These are phyloP conservation scores for Nannizzia gypsea DNA, from an alignment of 2,329 filamentous ascomycete species.

Conservation along the genomic window DNA sequence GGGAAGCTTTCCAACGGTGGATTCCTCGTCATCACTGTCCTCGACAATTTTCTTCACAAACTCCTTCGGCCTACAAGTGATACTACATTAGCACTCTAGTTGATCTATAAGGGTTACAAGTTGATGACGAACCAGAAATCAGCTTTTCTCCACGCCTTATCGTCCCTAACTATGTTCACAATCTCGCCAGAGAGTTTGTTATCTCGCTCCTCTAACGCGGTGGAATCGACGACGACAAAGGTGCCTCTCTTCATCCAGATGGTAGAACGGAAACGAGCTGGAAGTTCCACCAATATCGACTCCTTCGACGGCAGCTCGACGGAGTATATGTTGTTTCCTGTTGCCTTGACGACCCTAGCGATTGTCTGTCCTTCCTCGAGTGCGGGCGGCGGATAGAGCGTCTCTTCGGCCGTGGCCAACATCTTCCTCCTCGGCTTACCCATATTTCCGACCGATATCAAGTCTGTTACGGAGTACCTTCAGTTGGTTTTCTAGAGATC, in stretches of 20 bases:
- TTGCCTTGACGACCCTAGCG: conserved; percentile 65
- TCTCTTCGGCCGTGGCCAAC: conserved; percentile 64
- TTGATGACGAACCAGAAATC: conserved; percentile 59
- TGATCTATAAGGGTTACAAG: neutral
- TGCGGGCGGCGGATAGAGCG: conserved; percentile 47
- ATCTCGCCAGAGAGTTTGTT: conserved; percentile 82
- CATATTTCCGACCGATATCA: conserved; percentile 40
- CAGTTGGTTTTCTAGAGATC: neutral
- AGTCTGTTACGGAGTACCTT: too few species aligned
- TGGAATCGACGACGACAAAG: conserved; percentile 71
- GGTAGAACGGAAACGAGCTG: conserved; percentile 73
- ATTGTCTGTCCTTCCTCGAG: conserved; percentile 48
- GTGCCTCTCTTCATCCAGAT: conserved; percentile 88
- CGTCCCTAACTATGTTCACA: conserved; percentile 80
- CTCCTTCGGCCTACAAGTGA: conserved; percentile 58
- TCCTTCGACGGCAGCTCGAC: conserved; percentile 59
- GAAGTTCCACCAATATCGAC: conserved; percentile 65
- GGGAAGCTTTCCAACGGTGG: conserved; percentile 72
- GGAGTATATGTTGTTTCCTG: conserved; percentile 80
- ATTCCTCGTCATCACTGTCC: conserved; percentile 67
- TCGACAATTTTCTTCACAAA: conserved; percentile 56
- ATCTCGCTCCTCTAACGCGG: conserved; percentile 51
- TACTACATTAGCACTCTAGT: conserved; percentile 6
- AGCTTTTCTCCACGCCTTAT: conserved; percentile 84
- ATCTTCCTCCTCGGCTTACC: conserved; percentile 64